A percentile compares a stretch with the other conserved stretches of the same genome.
phyloP scores from a whole-genome alignment of 768 basidiomycete species.

The Termitomyces sp. region DNA sequence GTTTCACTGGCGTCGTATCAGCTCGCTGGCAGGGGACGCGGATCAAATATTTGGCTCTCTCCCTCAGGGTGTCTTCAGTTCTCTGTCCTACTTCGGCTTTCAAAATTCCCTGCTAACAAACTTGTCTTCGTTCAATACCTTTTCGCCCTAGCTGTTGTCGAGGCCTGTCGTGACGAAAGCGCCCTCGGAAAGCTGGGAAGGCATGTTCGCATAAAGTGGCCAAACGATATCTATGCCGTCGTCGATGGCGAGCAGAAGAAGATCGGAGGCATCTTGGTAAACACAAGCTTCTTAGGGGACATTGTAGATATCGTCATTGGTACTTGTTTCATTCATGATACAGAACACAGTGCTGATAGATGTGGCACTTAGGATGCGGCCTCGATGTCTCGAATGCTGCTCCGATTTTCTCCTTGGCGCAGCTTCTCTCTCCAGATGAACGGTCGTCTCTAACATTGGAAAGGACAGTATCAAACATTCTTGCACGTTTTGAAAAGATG shows the following conservation, averaged over 20 bases:
- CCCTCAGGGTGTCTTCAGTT: slow-evolving; percentile 87
- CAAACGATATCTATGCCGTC: slow-evolving; percentile 89
- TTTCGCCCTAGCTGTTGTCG: slow-evolving; percentile 83
- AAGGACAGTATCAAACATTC: slow-evolving; percentile 65
- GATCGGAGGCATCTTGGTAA: slow-evolving; percentile 90
- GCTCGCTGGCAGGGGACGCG: slow-evolving; percentile 84
- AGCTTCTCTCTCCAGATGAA: slow-evolving; percentile 46
- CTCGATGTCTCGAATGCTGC: slow-evolving; percentile 80
- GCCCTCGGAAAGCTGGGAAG: slow-evolving; percentile 53
- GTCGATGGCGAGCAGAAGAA: slow-evolving; percentile 60
- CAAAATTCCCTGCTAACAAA: slow-evolving; percentile 51
- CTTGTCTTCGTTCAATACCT: slow-evolving; percentile 95
- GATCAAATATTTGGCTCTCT: slow-evolving; percentile 89
- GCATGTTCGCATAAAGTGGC: slow-evolving; percentile 87
- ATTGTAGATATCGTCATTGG: slow-evolving; percentile 57
- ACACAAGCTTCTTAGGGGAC: slow-evolving; percentile 72
- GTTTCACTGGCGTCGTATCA: slow-evolving; percentile 87
- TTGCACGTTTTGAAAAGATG: slow-evolving; percentile 73
- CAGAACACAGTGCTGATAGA: not conserved
- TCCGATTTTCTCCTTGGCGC: slow-evolving; percentile 79
- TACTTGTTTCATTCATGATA: slow-evolving; percentile 21
- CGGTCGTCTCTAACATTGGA: slow-evolving; percentile 58
- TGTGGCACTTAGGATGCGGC: slow-evolving; percentile 65
- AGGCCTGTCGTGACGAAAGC: slow-evolving; percentile 65
- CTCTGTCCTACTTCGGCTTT: slow-evolving; percentile 67